Conservation (phyloP, 805 yeast species). For the Zygosaccharomyces pseudorouxii region DNA sequence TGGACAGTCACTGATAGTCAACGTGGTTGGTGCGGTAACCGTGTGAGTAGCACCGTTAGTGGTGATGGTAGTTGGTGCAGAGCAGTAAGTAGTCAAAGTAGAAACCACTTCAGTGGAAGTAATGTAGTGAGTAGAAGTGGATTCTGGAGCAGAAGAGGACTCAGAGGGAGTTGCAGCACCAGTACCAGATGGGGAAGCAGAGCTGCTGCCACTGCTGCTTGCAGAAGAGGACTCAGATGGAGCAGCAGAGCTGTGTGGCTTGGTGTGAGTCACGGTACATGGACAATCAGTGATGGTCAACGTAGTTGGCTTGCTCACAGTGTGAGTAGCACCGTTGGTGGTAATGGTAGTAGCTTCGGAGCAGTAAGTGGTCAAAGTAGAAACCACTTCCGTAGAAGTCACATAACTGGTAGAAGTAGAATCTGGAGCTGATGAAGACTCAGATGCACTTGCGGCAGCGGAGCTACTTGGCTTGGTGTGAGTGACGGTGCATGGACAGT, state of each 20-base stretch:
- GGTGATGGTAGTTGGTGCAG: constrained; percentile 60
- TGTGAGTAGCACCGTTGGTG: constrained; percentile 64
- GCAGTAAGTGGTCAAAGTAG: constrained; percentile 77
- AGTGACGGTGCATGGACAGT: constrained; percentile 69
- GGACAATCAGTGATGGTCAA: constrained; percentile 84
- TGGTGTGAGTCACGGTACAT: constrained; percentile 47
- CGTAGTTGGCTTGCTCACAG: constrained; percentile 75
- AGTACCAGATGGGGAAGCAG: background rate
- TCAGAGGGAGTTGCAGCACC: background rate
- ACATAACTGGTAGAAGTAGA: constrained; percentile 21
- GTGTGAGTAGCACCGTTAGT: constrained; percentile 68
- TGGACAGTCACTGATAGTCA: constrained; percentile 83
- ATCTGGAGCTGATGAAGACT: background rate
- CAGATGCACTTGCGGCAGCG: constrained; percentile 1
- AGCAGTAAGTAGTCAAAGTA: constrained; percentile 78
- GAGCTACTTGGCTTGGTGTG: constrained; percentile 15
- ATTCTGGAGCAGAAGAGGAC: background rate
- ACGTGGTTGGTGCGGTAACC: constrained; percentile 73
- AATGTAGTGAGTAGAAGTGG: constrained; percentile 22
- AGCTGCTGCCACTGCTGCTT: background rate
- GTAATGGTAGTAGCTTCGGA: constrained; percentile 65
- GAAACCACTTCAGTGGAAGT: constrained; percentile 48
- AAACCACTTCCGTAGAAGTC: constrained; percentile 44
- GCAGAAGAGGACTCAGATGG: constrained; percentile 6
- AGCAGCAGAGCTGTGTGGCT: constrained; percentile 26